Percentiles rank a stretch among this genome's conserved stretches.
Conservation (phyloP, 2,329 filamentous ascomycete species). For the Aquanectria penicillioides region DNA sequence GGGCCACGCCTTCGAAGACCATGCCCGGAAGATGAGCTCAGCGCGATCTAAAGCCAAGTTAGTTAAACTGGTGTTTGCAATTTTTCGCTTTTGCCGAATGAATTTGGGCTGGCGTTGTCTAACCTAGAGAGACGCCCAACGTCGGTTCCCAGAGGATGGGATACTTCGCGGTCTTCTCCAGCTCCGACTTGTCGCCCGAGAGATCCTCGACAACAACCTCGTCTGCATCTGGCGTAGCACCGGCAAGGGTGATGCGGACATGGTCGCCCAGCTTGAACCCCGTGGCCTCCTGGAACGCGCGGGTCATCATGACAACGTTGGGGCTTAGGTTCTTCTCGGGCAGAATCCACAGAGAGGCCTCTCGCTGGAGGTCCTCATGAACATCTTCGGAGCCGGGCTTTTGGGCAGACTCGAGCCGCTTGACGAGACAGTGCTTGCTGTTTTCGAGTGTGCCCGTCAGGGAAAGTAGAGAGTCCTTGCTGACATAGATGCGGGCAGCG, state of each 20-base stretch:
- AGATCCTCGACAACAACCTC: conserved; percentile 70
- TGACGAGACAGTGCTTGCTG: conserved; percentile 55
- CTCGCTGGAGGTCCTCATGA: conserved; percentile 42
- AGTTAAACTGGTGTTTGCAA: conserved; percentile 11
- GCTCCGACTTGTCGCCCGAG: conserved; percentile 50
- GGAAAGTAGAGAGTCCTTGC: conserved; percentile 57
- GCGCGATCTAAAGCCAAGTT: conserved; percentile 59
- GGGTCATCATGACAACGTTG: conserved; percentile 77
- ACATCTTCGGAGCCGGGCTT: conserved; percentile 16
- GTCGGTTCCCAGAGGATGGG: conserved; percentile 49
- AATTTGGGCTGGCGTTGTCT: conserved; percentile 21
- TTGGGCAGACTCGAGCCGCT: conserved; percentile 41
- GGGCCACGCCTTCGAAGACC: conserved; percentile 69
- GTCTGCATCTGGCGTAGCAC: conserved; percentile 63
- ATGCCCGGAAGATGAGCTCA: conserved; percentile 77
- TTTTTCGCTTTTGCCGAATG: background rate
- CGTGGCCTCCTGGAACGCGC: conserved; percentile 77
- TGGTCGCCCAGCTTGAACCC: conserved; percentile 78
- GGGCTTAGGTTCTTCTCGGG: conserved; percentile 71
- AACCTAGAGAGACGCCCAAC: conserved; percentile 48
- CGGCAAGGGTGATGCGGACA: conserved; percentile 66
- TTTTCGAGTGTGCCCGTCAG: conserved; percentile 55
- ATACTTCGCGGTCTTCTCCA: conserved; percentile 44
- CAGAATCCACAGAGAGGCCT: conserved; percentile 62
- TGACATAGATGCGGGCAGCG: conserved; percentile 59